Evolutionary conservation across 129 eudicot species (phyloP).

Genomic region (Flaveria sonorensis): DNA sequence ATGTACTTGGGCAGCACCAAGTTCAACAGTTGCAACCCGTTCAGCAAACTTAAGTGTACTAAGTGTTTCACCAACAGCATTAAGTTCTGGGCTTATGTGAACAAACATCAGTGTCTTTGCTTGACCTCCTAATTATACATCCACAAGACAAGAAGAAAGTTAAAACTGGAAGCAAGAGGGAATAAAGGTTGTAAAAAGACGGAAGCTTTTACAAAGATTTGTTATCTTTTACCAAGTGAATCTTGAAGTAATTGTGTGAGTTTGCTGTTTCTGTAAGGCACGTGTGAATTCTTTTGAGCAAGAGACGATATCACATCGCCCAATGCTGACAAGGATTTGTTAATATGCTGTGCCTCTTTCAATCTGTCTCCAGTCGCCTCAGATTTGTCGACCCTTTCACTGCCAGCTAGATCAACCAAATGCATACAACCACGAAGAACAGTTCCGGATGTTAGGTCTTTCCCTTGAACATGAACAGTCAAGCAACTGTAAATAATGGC

Average conservation of each 20-base stretch:
- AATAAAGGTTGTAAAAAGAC: background rate
- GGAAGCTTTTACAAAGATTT: conserved; percentile 17
- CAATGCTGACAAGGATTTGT: conserved; percentile 88
- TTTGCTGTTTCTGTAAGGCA: conserved; percentile 95
- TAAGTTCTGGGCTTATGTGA: conserved; percentile 96
- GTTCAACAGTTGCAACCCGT: conserved; percentile 96
- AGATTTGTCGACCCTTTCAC: conserved; percentile 97
- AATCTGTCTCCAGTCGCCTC: conserved; percentile 95
- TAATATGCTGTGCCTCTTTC: conserved; percentile 97
- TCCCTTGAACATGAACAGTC: conserved; percentile 99
- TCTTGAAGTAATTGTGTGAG: conserved; percentile 98
- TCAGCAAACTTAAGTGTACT: conserved; percentile 99
- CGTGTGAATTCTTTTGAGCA: conserved; percentile 90
- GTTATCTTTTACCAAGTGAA: conserved; percentile 74
- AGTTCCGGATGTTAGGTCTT: conserved; percentile 79
- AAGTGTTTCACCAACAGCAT: conserved; percentile 95
- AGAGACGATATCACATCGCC: conserved; percentile 97
- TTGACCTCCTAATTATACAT: conserved; percentile 71
- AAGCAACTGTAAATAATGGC: conserved; percentile 63
- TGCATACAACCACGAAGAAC: conserved; percentile 97
- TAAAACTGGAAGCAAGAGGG: conserved; percentile 16
- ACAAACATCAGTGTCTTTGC: conserved; percentile 99
- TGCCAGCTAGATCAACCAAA: conserved; percentile 98
- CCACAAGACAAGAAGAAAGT: conserved; percentile 6
- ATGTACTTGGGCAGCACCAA: conserved; percentile 95